These are phyloP conservation scores for Penicillium griseofulvum DNA, from an alignment of 2,329 filamentous ascomycete species.

Conservation along the genomic window DNA sequence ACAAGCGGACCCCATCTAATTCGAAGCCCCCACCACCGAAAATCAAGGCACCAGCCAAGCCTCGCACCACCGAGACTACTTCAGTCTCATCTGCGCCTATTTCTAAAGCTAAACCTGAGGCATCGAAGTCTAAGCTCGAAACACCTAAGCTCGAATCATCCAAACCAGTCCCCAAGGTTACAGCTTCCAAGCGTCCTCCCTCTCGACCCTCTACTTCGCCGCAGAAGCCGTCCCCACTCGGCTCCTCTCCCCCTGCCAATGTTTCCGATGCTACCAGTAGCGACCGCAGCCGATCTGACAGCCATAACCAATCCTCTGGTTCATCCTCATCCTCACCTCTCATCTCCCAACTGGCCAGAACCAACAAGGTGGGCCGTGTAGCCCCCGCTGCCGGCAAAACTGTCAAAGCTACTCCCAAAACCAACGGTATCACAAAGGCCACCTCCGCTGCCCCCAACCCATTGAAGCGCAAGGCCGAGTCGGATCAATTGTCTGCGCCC, in stretches of 20 bases:
- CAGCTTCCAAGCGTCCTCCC: constrained; percentile 37
- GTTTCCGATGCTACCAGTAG: constrained; percentile 56
- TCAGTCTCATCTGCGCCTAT: constrained; percentile 19
- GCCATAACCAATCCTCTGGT: constrained; percentile 44
- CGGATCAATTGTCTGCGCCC: constrained; percentile 28
- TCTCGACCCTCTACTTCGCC: constrained; percentile 51
- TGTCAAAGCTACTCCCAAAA: constrained; percentile 9
- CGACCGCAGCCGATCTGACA: constrained; percentile 40
- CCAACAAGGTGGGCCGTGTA: constrained; percentile 22
- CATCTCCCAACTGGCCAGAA: constrained; percentile 38
- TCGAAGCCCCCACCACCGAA: constrained; percentile 18
- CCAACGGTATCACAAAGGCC: constrained; percentile 30
- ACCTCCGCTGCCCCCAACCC: constrained; percentile 27
- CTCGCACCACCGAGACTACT: constrained; percentile 16
- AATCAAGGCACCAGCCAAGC: constrained; percentile 17
- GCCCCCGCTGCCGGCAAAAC: constrained; percentile 21
- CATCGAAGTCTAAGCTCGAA: constrained; percentile 21
- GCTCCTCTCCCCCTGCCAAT: constrained; percentile 60
- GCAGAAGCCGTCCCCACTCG: constrained; percentile 61
- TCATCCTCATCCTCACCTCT: constrained; percentile 47
- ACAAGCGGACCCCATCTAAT: constrained; percentile 17
- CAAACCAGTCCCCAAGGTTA: constrained; percentile 28
- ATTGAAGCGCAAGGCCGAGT: constrained; percentile 43
- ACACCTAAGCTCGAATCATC: constrained; percentile 24
- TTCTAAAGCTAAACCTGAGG: constrained; percentile 21